These are phyloP conservation scores for Lasiodiplodia sp. DNA, from an alignment of 2,329 filamentous ascomycete species.

Conservation along the genomic window DNA sequence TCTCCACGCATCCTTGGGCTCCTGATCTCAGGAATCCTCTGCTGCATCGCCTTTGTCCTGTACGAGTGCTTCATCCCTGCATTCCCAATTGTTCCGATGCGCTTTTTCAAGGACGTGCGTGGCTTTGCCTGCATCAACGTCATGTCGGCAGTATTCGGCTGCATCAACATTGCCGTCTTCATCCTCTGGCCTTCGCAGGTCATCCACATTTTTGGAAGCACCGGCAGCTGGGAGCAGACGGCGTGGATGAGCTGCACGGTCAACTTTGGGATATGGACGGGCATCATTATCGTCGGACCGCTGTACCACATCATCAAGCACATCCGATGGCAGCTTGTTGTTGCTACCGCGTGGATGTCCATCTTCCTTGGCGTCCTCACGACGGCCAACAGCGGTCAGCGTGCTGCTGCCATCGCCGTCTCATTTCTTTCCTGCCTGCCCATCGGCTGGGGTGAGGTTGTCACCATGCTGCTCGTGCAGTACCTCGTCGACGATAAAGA, in stretches of 20 bases:
- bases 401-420: constrained; percentile 31
- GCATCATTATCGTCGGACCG: constrained; percentile 38
- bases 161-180: constrained; percentile 39
- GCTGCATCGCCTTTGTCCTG: constrained; percentile 34
- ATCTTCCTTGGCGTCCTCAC: constrained; percentile 34
- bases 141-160: constrained; percentile 38
- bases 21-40: constrained; percentile 38
- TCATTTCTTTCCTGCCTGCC: constrained; percentile 33
- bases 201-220: constrained; percentile 21
- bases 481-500: constrained; percentile 34
- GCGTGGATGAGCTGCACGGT: constrained; percentile 41
- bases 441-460: constrained; percentile 35
- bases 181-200: constrained; percentile 43
- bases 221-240: constrained; percentile 37
- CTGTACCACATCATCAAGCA: constrained; percentile 39
- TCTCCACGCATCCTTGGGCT: constrained; percentile 37
- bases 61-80: constrained; percentile 39
- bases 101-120: constrained; percentile 41
- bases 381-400: constrained; percentile 31
- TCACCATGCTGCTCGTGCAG: constrained; percentile 33
- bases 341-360: constrained; percentile 34
- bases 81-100: constrained; percentile 41
- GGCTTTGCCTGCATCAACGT: constrained; percentile 41
- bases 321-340: constrained; percentile 33
- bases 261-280: constrained; percentile 41